Conservation (phyloP, 2,329 filamentous ascomycete genomes). For the Madurella mycetomatis region DNA sequence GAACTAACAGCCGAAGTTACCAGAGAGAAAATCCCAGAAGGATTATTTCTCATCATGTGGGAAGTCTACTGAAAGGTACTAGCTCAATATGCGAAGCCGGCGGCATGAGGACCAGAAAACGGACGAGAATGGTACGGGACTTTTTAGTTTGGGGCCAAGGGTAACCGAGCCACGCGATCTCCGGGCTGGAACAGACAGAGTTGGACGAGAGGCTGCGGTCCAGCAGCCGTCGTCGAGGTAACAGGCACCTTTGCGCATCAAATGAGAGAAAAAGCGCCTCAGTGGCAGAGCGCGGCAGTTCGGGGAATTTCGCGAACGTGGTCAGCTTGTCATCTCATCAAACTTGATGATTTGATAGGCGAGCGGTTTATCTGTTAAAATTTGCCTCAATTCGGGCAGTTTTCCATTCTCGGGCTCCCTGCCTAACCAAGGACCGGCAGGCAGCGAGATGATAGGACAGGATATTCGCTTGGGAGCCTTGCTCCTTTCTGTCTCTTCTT, state of each 20-base stretch:
- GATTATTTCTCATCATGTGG: too few relatives aligned
- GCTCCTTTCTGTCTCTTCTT: neutral
- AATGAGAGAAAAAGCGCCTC: neutral
- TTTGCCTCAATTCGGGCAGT: conserved; percentile 1
- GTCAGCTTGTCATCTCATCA: neutral
- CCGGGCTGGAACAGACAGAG: too few relatives aligned
- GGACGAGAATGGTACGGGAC: too few relatives aligned
- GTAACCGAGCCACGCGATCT: too few relatives aligned
- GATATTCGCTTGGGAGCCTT: neutral
- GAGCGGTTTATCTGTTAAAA: neutral
- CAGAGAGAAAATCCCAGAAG: too few relatives aligned
- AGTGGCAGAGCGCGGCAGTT: neutral
- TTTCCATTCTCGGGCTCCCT: neutral
- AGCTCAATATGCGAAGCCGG: too few relatives aligned
- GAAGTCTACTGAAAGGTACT: too few relatives aligned
- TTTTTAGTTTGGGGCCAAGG: too few relatives aligned
- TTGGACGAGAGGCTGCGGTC: neutral
- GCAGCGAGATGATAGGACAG: neutral
- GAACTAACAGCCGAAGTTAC: too few relatives aligned
- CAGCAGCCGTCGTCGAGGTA: neutral
- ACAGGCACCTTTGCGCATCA: too few relatives aligned
- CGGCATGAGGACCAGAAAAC: too few relatives aligned
- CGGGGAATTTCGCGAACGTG: neutral
- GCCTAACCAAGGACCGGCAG: neutral
- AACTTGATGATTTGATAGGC: neutral